phyloP scores from a whole-genome alignment of 202 grass and related monocot genomes.

The Dendrocalamus latiflorus region DNA sequence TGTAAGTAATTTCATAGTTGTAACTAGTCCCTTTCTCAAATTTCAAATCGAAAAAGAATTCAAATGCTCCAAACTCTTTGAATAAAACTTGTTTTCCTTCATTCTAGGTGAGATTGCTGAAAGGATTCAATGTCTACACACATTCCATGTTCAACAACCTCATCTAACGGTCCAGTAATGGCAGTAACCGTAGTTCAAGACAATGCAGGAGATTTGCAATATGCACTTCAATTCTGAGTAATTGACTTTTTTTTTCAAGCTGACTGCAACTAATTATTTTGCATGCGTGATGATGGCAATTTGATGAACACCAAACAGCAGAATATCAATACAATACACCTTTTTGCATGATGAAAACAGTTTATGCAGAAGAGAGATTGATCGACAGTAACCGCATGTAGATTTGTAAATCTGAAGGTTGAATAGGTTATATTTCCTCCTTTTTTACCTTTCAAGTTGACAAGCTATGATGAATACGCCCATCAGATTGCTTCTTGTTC shows the following conservation, averaged over 20 bases:
- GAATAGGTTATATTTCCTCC: too few relatives aligned
- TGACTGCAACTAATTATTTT: too few relatives aligned
- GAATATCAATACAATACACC: too few relatives aligned
- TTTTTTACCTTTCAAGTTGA: constrained; percentile 23
- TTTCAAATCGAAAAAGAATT: constrained; percentile 10
- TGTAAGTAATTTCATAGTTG: constrained; percentile 49
- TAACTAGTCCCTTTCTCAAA: constrained; percentile 9
- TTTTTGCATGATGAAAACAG: too few relatives aligned
- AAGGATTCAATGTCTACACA: constrained; percentile 66
- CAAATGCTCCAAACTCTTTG: neutral
- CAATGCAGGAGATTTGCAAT: neutral
- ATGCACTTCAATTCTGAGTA: neutral
- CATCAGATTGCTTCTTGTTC: constrained; percentile 4
- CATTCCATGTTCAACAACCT: constrained; percentile 47
- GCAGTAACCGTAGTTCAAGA: neutral
- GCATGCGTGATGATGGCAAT: too few relatives aligned
- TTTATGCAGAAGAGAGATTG: too few relatives aligned
- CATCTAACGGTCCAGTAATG: neutral
- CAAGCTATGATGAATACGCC: neutral
- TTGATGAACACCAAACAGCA: too few relatives aligned
- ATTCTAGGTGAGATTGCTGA: constrained; percentile 68
- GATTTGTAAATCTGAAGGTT: too few relatives aligned
- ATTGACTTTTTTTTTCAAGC: too few relatives aligned
- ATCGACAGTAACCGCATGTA: too few relatives aligned
- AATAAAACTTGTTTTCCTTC: constrained; percentile 22